Conservation (phyloP, 192 early-diverging fungal species). For the Spizellomyces sp. region DNA sequence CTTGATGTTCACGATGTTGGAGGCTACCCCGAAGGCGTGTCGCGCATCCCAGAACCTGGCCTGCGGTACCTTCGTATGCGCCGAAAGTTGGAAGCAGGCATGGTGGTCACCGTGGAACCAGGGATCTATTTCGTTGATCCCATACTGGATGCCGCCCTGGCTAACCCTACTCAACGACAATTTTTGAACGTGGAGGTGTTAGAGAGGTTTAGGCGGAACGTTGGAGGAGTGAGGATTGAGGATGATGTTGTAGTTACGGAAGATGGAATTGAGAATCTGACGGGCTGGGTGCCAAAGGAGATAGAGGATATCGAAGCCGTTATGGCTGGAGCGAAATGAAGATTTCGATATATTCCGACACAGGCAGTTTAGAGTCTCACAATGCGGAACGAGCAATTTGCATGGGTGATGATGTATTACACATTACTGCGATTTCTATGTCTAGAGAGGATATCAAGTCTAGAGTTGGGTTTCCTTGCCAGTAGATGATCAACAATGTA, state of each 20-base stretch:
- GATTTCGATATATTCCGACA: too few relatives aligned
- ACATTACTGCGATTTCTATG: too few relatives aligned
- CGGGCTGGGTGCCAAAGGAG: conserved; percentile 74
- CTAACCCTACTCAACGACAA: conserved; percentile 54
- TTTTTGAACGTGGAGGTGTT: conserved; percentile 71
- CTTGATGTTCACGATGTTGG: conserved; percentile 86
- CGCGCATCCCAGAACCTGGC: conserved; percentile 70
- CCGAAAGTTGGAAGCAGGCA: conserved; percentile 70
- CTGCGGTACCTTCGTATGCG: conserved; percentile 77
- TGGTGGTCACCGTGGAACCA: conserved; percentile 93
- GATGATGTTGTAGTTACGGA: conserved; percentile 85
- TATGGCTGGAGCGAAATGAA: conserved; percentile 28
- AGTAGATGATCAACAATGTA: too few relatives aligned
- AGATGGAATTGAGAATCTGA: conserved; percentile 78
- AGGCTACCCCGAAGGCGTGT: conserved; percentile 70
- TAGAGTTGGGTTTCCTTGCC: too few relatives aligned
- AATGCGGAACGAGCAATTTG: too few relatives aligned
- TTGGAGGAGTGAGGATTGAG: conserved; percentile 95
- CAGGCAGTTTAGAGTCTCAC: too few relatives aligned
- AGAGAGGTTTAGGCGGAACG: conserved; percentile 61
- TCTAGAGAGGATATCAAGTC: too few relatives aligned
- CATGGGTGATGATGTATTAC: too few relatives aligned
- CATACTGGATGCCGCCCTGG: conserved; percentile 67
- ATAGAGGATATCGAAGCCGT: conserved; percentile 70
- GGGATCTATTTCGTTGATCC: conserved; percentile 91